phyloP scores from a whole-genome alignment of 2,329 filamentous ascomycete species.

The Fusarium stilboides region DNA sequence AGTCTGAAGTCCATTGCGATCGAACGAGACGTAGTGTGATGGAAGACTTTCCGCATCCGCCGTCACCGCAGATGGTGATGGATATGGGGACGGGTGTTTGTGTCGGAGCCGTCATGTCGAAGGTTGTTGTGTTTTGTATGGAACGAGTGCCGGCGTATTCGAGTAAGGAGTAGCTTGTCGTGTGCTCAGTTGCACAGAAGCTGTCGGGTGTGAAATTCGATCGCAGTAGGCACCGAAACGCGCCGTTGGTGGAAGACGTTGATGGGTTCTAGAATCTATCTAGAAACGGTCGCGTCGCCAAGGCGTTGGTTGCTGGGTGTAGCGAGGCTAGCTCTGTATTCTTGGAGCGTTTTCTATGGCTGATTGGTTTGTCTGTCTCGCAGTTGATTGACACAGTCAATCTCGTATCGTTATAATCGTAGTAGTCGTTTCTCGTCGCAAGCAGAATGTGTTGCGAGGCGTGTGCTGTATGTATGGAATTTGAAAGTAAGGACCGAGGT shows the following conservation, averaged over 20 bases:
- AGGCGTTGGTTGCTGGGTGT: slow-evolving; percentile 5
- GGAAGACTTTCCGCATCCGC: slow-evolving; percentile 87
- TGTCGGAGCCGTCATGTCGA: slow-evolving; percentile 41
- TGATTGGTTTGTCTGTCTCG: not conserved
- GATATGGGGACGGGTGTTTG: slow-evolving; percentile 70
- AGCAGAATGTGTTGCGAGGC: slow-evolving; percentile 7
- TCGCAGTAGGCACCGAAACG: slow-evolving; percentile 27
- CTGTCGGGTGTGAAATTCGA: slow-evolving; percentile 15
- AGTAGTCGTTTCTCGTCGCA: slow-evolving; percentile 31
- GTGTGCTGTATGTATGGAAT: slow-evolving; percentile 1
- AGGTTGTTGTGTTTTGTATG: not conserved
- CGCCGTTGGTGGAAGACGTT: slow-evolving; percentile 35
- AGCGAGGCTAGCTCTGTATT: slow-evolving; percentile 1
- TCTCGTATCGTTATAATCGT: slow-evolving; percentile 35
- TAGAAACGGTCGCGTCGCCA: slow-evolving; percentile 25
- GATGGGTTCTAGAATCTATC: slow-evolving; percentile 34
- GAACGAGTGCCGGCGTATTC: not conserved
- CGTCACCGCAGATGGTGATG: slow-evolving; percentile 90
- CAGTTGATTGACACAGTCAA: not conserved
- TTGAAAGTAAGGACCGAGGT: slow-evolving; percentile 15
- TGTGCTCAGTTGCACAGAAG: slow-evolving; percentile 11
- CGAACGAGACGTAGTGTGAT: slow-evolving; percentile 87
- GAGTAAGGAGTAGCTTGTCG: slow-evolving; percentile 5
- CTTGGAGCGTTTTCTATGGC: not conserved
- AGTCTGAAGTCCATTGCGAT: slow-evolving; percentile 87